Evolutionary conservation across 1,139 yeast genomes (phyloP).

Genomic region (Hyphopichia burtonii): DNA sequence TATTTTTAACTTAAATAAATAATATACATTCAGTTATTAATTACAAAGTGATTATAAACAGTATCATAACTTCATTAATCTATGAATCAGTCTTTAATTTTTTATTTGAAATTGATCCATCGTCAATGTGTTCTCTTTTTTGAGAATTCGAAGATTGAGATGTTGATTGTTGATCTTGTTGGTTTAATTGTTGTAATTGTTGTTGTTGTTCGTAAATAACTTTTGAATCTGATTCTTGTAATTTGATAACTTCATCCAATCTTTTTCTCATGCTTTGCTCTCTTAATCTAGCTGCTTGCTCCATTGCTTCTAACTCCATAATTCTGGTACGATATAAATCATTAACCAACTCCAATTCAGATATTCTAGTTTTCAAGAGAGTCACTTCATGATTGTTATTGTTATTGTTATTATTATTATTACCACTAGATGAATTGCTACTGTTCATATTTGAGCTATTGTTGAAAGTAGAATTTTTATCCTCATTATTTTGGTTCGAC

Average conservation of each 20-base stretch:
- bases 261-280: slow-evolving; percentile 50
- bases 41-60: background rate
- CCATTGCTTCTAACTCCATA: slow-evolving; percentile 74
- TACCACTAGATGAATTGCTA: slow-evolving; percentile 11
- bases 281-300: slow-evolving; percentile 55
- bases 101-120: slow-evolving; percentile 10
- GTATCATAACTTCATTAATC: background rate
- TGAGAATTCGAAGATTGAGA: slow-evolving; percentile 4
- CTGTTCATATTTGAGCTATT: slow-evolving; percentile 7
- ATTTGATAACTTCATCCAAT: slow-evolving; percentile 42
- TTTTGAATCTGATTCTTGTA: slow-evolving; percentile 14
- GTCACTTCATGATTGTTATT: slow-evolving; percentile 43
- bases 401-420: slow-evolving; percentile 13
- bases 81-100: slow-evolving; percentile 10
- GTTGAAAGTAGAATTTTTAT: slow-evolving; percentile 6
- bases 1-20: no score
- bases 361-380: slow-evolving; percentile 67
- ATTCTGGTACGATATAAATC: slow-evolving; percentile 83
- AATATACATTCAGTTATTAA: background rate
- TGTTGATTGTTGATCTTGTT: slow-evolving; percentile 9
- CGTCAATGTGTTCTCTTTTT: slow-evolving; percentile 20
- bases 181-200: slow-evolving; percentile 6
- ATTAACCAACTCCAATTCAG: slow-evolving; percentile 88
- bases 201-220: background rate
- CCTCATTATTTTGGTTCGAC: slow-evolving; percentile 7